phyloP scores from a whole-genome alignment of 2,329 filamentous ascomycete species.

The Cladosporium austrohemisphaericum region DNA sequence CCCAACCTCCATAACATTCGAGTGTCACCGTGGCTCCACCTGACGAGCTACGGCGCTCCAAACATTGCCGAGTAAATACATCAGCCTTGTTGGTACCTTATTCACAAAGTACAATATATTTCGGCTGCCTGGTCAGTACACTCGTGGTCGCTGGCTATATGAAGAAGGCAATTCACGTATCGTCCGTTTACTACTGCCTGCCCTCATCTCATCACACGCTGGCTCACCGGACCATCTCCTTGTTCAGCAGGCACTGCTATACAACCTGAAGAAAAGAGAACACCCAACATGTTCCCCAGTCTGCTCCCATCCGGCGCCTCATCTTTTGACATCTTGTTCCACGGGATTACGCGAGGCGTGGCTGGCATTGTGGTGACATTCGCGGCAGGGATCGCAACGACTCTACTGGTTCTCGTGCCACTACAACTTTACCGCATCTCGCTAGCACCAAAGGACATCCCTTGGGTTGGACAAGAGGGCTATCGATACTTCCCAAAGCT shows the following conservation, averaged over 20 bases:
- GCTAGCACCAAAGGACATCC: slow-evolving; percentile 12
- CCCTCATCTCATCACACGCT: background rate
- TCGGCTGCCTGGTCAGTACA: background rate
- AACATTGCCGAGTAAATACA: background rate
- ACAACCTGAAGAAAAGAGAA: too few relatives aligned
- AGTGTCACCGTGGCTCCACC: background rate
- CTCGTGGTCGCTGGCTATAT: background rate
- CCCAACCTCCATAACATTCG: background rate
- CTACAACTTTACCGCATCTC: slow-evolving; percentile 15
- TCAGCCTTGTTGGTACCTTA: background rate
- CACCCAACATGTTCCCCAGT: background rate
- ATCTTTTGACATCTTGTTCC: background rate
- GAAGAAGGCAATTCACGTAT: too few relatives aligned
- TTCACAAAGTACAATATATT: background rate
- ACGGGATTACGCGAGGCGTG: background rate
- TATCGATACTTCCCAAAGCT: slow-evolving; percentile 16
- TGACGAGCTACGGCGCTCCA: background rate
- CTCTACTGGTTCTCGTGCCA: background rate
- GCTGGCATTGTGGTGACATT: background rate
- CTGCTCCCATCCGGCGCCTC: background rate
- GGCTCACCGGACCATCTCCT: background rate
- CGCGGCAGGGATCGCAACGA: background rate
- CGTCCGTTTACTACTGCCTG: background rate
- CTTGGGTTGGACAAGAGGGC: slow-evolving; percentile 15
- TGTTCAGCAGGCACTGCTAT: background rate